phyloP scores from a whole-genome alignment of 495 filamentous ascomycete genomes.

The Xanthoparmelia taractica region DNA sequence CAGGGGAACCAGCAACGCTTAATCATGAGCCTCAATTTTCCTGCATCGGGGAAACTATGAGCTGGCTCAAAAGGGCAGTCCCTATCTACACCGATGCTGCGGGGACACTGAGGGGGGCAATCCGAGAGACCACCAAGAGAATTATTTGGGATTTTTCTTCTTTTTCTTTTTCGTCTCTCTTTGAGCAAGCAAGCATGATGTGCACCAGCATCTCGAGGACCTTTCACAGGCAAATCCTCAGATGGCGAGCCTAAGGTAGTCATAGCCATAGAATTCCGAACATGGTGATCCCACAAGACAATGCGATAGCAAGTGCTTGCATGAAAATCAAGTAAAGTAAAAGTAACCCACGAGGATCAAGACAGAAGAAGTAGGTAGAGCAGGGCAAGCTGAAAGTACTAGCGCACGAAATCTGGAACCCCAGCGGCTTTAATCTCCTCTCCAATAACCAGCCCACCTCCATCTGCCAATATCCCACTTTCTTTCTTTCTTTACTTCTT shows the following conservation, averaged over 20 bases:
- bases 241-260: not conserved
- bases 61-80: constrained; percentile 1
- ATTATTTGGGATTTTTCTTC: not conserved
- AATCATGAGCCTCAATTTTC: constrained; percentile 7
- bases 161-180: not conserved
- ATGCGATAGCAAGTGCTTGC: not conserved
- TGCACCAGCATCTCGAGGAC: not conserved
- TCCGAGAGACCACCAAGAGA: not conserved
- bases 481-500: constrained; percentile 15
- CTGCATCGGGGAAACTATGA: constrained; percentile 3
- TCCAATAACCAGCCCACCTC: constrained; percentile 13
- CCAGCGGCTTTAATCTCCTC: constrained; percentile 5
- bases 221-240: not conserved
- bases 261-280: not conserved
- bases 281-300: not conserved
- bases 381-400: not conserved
- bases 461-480: constrained; percentile 26
- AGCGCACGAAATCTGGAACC: not conserved
- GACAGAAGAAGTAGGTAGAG: not conserved
- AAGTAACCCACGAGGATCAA: too few relatives aligned
- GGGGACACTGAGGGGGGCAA: not conserved
- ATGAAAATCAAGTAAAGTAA: not conserved
- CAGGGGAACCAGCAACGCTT: constrained; percentile 4
- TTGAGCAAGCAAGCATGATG: not conserved
- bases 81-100: constrained; percentile 4